phyloP scores from a whole-genome alignment of 331 rosid genomes.

The Acacia pycnantha region DNA sequence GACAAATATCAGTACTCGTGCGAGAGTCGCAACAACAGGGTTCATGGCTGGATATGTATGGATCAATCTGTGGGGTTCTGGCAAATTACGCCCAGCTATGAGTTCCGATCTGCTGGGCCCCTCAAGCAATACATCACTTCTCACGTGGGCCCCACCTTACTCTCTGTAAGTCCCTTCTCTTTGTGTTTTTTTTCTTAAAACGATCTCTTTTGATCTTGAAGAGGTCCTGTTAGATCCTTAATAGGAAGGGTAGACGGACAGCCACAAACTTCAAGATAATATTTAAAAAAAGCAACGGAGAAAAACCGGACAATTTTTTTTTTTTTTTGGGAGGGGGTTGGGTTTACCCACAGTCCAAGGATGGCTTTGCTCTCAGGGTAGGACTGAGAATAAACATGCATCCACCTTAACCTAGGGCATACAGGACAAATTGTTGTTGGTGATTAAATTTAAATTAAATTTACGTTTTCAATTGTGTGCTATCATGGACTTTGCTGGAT shows the following conservation, averaged over 20 bases:
- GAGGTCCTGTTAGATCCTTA: too few species aligned
- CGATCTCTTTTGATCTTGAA: too few species aligned
- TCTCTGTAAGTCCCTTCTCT: slow-evolving; percentile 39
- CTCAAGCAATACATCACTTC: slow-evolving; percentile 68
- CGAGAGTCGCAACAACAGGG: slow-evolving; percentile 54
- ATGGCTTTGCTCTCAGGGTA: too few species aligned
- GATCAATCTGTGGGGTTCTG: slow-evolving; percentile 62
- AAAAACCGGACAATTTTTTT: too few species aligned
- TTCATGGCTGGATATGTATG: slow-evolving; percentile 69
- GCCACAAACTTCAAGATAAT: too few species aligned
- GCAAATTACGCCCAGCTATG: slow-evolving; percentile 69
- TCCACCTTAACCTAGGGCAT: too few species aligned
- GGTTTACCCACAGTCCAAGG: too few species aligned
- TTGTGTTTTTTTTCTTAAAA: too few species aligned
- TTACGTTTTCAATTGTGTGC: background rate
- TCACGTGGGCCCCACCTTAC: slow-evolving; percentile 71
- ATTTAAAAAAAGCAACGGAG: too few species aligned
- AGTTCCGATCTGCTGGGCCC: slow-evolving; percentile 78
- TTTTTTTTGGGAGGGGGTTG: too few species aligned
- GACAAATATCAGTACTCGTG: slow-evolving; percentile 66
- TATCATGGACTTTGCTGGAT: background rate
- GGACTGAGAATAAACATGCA: too few species aligned
- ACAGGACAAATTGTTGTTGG: background rate
- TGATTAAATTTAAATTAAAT: background rate
- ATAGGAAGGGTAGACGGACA: too few species aligned